Base-by-base conservation (phyloP, 441 rosid species). In the Pelargonium cotyledonis region DNA sequence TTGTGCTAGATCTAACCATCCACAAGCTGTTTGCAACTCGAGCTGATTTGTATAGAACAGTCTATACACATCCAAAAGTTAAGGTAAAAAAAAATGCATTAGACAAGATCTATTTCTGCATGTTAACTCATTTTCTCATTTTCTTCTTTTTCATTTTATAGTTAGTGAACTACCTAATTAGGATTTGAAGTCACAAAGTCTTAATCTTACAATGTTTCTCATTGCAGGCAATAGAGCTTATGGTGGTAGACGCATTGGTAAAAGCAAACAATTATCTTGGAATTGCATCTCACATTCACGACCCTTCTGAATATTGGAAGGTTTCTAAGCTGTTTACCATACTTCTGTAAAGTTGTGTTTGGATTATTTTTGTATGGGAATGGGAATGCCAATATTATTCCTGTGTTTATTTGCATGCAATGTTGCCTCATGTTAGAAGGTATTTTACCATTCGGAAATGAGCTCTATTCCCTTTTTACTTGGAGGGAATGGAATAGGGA, bases 251-350 rank as follows among this genome's bases (percentile, higher is more conserved):
- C 85, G 97, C 97, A 18, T 73, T 93, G 84, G 75, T 88, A 77
- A 82, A 85, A 78, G 95, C 98, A 70, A 82, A 93, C 70, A 77
- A 69, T 75, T 80, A 75, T 78, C 73, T 93, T 70, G 84, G 80
- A 76, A 82, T 93, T 68, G 82, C 96, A 38, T 78, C 91, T 49
- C 67, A 69, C 83, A 75, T 91, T 84, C 72, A 82, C 61, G 88
- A 93, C 70, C 95, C 98, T 65, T 70, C 86, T 72, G 84, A 86
- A 79, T 91, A 86, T 81, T 93, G 93, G 98, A 89, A 89, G 97
- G 98, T 93, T 55, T 49, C 31, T 16, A 55, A 55, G 61, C 26
- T 21, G 23, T 55, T 55, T 55, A 55, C 26, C 61, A 55, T 16
- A 55, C 61, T 55, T 3, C 35, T 16, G 21, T 55, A 7, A 55